Evolutionary conservation across 805 yeast species (phyloP), one percentile per base, ranked within the genome.

Genomic region (Candida succiphila): DNA sequence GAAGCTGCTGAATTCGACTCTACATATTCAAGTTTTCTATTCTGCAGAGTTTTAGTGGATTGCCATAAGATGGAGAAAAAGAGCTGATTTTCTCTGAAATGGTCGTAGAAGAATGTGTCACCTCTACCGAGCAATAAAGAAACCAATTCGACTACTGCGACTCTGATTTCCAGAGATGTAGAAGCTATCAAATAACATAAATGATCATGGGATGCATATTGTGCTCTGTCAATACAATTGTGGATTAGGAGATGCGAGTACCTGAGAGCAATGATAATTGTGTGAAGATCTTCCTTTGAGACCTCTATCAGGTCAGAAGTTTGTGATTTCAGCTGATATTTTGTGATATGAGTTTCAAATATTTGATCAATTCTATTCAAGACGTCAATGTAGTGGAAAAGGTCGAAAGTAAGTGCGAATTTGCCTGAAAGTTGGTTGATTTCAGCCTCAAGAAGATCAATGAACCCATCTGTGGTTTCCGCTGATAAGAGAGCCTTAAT

Each of bases 321-420:
- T 15, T 67, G 68, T 12, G 63, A 62, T 24, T 61, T 65, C 34
- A 77, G 54, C 23, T 58, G 61, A 46, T 84, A 80, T 39, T 72
- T 72, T 7, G 56, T 56, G 13, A 81, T 68, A 17, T 69, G 59
- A 4, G 47, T 44, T 33, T 75, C 81, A 34, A 84, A 58, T 6
- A 84, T 65, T 10, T 62, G 67, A 50, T 88, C 96, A 48, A 88
- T 74, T 44, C 78, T 64, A 52, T 86, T 81, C 44, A 89, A 61
- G 1, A 84, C 74, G 0, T 79, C 69, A 20, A 83, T 71, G 92
- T 95, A 88, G 38, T 77, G 78, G 39, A 68, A 69, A 23, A 89
- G 55, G 44, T 84, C 71, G n/a, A n/a, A n/a, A n/a, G n/a, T n/a
- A n/a, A n/a, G n/a, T n/a, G n/a, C n/a, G n/a, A n/a, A n/a, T n/a